Base-by-base conservation (phyloP, 2,329 filamentous ascomycete genomes). In the Conoideocrella luteorostrata region DNA sequence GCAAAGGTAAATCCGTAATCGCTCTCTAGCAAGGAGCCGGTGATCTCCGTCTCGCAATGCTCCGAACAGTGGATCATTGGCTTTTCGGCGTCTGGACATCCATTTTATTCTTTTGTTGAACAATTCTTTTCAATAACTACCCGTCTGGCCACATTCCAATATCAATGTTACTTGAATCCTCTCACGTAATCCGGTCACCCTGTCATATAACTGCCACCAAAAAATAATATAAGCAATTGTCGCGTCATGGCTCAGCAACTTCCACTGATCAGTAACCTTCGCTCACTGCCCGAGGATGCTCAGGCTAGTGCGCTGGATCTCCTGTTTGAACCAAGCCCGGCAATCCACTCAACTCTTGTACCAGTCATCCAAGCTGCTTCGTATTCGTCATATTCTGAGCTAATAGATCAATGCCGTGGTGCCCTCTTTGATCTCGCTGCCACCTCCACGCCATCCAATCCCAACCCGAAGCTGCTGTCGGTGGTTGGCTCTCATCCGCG, bases 401-500 rank as follows among this genome's bases (percentile, higher is more conserved):
- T 95, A 6, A 83, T 95, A 56, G 70, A 77, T 37, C 74, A 78
- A 34, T 73, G 93, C 33, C 77, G 81, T 15, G 59, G 70, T 9
- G 75, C 82, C 52, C 74, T 95, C 42, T 72, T 72, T 10, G 69
- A 72, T 2, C 71, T 90, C 3, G 70, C 74, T 7, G 70, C 75
- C 9, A 67, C 73, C 4, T 73, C 72, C 7, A 60, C 60, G 20
- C 46, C 59, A 4, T 67, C 68, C 29, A 73, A 81, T 48, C 74
- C 60, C 9, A 47, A 62, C 47, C 43, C 52, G 6, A 77, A 71
- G 47, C 74, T 96, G 0, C 77, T 88, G 34, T 71, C 72, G 13
- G 90, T 95, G 46, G 71, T 96, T 2, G 81, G 80, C 41, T 83
- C 87, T 7, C 90, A 96, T 62, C 90, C 90, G 1, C 78, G 90